A percentile compares a stretch with the other conserved stretches of the same genome.
Conservation (phyloP, 2,329 filamentous ascomycete species). For the Aspergillus ochraceoroseus region DNA sequence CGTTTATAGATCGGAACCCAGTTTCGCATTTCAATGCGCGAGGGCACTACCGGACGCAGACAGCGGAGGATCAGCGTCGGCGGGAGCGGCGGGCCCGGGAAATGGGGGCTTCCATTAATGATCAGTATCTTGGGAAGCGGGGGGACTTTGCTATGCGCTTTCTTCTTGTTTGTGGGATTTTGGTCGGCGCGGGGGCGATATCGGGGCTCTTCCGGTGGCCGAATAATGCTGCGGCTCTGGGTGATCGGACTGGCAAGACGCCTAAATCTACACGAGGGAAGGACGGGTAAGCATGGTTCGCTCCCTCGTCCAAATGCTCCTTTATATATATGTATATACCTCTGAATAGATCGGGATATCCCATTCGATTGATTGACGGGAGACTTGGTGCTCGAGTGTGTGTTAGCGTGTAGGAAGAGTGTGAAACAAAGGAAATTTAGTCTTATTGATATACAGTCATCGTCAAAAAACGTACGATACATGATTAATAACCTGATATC, state of each 20-base stretch:
- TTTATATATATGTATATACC: slow-evolving; percentile 1
- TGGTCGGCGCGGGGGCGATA: slow-evolving; percentile 31
- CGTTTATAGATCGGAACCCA: slow-evolving; percentile 45
- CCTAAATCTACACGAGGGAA: neutral
- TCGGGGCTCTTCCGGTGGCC: slow-evolving; percentile 25
- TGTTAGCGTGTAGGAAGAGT: no score
- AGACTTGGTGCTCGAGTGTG: slow-evolving; percentile 10
- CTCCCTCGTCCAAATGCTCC: neutral
- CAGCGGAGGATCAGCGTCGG: slow-evolving; percentile 54
- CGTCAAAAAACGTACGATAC: slow-evolving; percentile 28
- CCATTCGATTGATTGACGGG: no score
- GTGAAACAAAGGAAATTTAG: slow-evolving; percentile 29
- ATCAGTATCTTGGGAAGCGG: slow-evolving; percentile 23
- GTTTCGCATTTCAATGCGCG: slow-evolving; percentile 74
- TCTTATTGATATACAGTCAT: slow-evolving; percentile 36
- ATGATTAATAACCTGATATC: slow-evolving; percentile 26
- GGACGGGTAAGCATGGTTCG: neutral
- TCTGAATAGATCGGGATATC: no score
- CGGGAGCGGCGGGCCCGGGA: slow-evolving; percentile 40
- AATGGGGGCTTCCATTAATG: slow-evolving; percentile 34
- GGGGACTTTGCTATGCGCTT: slow-evolving; percentile 35
- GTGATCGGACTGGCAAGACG: neutral
- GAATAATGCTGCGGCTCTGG: slow-evolving; percentile 1
- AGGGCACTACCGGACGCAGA: slow-evolving; percentile 69
- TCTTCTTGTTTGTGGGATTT: slow-evolving; percentile 37